phyloP scores from a whole-genome alignment of 441 rosid species.

The Melianthus villosus region DNA sequence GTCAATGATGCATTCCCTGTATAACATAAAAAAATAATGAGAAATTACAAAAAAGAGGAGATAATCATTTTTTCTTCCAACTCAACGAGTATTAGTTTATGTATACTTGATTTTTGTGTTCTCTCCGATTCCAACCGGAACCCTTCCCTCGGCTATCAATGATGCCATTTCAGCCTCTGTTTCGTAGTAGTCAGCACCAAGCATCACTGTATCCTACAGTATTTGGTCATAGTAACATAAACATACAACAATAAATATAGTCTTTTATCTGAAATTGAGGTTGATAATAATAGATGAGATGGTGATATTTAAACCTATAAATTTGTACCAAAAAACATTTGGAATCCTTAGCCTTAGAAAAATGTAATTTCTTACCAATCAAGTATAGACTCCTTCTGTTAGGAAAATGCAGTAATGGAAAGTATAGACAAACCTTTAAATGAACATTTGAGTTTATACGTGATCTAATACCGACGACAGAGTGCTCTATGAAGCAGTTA shows the following conservation, averaged over 20 bases:
- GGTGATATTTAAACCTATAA: no score
- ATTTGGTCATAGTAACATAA: no score
- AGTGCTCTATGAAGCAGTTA: constrained; percentile 57
- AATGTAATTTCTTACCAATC: no score
- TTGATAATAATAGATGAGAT: no score
- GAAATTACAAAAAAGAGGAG: constrained; percentile 2
- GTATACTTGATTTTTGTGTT: constrained; percentile 58
- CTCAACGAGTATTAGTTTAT: neutral
- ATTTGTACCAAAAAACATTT: no score
- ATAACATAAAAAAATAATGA: constrained; percentile 5
- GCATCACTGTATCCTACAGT: constrained; percentile 77
- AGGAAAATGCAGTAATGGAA: no score
- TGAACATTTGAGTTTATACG: constrained; percentile 53
- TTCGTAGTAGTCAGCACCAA: constrained; percentile 81
- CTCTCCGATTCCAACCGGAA: constrained; percentile 73
- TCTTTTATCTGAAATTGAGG: no score
- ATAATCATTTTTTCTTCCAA: no score
- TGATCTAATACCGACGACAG: constrained; percentile 74
- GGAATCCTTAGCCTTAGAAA: no score
- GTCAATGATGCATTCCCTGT: constrained; percentile 84
- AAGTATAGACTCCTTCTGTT: no score
- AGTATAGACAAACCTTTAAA: constrained; percentile 42
- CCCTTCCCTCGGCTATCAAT: constrained; percentile 51
- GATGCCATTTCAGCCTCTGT: constrained; percentile 59
- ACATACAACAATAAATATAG: no score